These are phyloP conservation scores for Agrocybe pediades DNA, from an alignment of 768 basidiomycete genomes.

Conservation along the genomic window DNA sequence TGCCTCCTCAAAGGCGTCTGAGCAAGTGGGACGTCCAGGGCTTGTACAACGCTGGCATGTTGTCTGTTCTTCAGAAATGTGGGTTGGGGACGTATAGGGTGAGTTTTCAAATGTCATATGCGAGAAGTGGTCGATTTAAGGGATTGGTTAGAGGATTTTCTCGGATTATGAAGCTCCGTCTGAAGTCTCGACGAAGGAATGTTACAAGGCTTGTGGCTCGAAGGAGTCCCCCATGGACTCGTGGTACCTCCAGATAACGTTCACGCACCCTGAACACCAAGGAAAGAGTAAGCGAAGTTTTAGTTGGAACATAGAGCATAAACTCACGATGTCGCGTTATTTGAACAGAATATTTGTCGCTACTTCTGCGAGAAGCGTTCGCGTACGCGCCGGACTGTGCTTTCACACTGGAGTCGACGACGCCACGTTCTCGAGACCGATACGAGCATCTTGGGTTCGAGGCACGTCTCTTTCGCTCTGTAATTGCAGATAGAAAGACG, in stretches of 20 bases:
- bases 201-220: conserved; percentile 18
- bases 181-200: conserved; percentile 17
- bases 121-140: background rate
- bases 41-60: conserved; percentile 16
- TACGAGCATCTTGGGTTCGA: conserved; percentile 32
- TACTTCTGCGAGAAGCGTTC: conserved; percentile 29
- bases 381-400: conserved; percentile 22
- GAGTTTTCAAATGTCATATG: background rate
- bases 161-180: conserved; percentile 20
- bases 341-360: conserved; percentile 27
- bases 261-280: conserved; percentile 27
- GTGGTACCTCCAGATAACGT: conserved; percentile 30
- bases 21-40: conserved; percentile 19
- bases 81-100: conserved; percentile 21
- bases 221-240: conserved; percentile 22
- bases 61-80: conserved; percentile 17
- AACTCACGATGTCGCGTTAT: background rate
- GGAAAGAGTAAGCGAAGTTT: conserved; percentile 23
- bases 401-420: conserved; percentile 31
- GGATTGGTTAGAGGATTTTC: conserved; percentile 16
- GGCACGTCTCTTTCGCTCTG: conserved; percentile 11
- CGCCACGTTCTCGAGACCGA: conserved; percentile 26
- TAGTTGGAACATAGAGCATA: background rate
- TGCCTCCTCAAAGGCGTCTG: conserved; percentile 24
- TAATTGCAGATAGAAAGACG: background rate